A percentile compares a stretch with the other conserved stretches of the same genome.
phyloP scores from a whole-genome alignment of 2,329 filamentous ascomycete species.

The Cladosporium velox region DNA sequence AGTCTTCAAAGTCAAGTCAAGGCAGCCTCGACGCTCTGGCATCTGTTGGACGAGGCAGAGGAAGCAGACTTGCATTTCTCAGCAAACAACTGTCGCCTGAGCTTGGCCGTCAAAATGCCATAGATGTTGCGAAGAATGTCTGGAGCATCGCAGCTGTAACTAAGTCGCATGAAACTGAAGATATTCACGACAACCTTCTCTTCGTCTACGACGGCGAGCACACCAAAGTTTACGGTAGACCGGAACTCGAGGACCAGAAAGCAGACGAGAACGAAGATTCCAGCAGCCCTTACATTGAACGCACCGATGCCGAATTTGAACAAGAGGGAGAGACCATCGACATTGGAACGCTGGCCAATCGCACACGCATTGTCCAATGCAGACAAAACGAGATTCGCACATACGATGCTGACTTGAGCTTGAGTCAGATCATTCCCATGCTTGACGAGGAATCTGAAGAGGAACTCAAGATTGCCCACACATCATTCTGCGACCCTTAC shows the following conservation, averaged over 20 bases:
- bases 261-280: constrained; percentile 18
- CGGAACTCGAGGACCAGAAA: constrained; percentile 20
- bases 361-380: constrained; percentile 82
- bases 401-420: constrained; percentile 88
- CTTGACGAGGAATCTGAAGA: constrained; percentile 85
- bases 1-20: constrained; percentile 44
- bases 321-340: constrained; percentile 84
- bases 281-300: constrained; percentile 41
- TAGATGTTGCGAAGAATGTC: constrained; percentile 71
- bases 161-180: constrained; percentile 19
- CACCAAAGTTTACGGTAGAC: constrained; percentile 32
- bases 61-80: constrained; percentile 72
- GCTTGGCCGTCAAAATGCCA: constrained; percentile 68
- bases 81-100: constrained; percentile 76
- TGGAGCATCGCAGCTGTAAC: constrained; percentile 68
- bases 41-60: constrained; percentile 63
- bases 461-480: constrained; percentile 74
- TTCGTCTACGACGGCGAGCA: constrained; percentile 35
- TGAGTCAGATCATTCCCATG: constrained; percentile 90
- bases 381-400: constrained; percentile 83
- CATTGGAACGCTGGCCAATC: constrained; percentile 77
- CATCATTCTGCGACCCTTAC: constrained; percentile 85
- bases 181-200: constrained; percentile 31
- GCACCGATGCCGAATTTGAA: constrained; percentile 87
- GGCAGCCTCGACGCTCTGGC: constrained; percentile 54